These are phyloP conservation scores for Ascochyta koolunga DNA, from an alignment of 2,329 filamentous ascomycete genomes.

Conservation along the genomic window DNA sequence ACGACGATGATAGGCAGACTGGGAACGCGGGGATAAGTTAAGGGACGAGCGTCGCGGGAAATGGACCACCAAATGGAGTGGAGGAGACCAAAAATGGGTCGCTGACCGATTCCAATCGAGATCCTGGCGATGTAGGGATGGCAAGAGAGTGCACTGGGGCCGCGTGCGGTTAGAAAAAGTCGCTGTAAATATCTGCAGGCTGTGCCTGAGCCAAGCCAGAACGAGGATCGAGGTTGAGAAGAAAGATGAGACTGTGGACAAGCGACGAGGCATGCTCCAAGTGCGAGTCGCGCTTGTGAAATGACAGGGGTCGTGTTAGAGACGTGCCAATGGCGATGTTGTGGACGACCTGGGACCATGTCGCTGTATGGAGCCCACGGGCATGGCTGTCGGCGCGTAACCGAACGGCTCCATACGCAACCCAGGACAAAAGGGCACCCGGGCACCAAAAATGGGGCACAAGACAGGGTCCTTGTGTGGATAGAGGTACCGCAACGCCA, in stretches of 20 bases:
- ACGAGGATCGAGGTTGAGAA: slow-evolving; percentile 26
- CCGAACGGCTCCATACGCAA: slow-evolving; percentile 44
- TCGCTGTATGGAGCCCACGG: slow-evolving; percentile 42
- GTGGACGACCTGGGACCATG: slow-evolving; percentile 30
- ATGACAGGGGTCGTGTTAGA: slow-evolving; percentile 27
- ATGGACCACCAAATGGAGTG: slow-evolving; percentile 30
- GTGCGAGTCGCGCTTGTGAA: slow-evolving; percentile 34
- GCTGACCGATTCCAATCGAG: slow-evolving; percentile 44
- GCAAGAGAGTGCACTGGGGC: slow-evolving; percentile 38
- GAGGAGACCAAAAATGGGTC: slow-evolving; percentile 34
- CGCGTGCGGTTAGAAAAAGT: slow-evolving; percentile 33
- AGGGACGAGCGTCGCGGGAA: slow-evolving; percentile 35
- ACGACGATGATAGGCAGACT: slow-evolving; percentile 37
- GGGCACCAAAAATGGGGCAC: slow-evolving; percentile 41
- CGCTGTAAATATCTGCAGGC: slow-evolving; percentile 48
- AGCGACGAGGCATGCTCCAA: slow-evolving; percentile 36
- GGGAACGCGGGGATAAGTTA: slow-evolving; percentile 38
- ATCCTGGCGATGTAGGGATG: slow-evolving; percentile 38
- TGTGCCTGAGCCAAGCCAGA: slow-evolving; percentile 45
- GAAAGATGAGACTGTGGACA: slow-evolving; percentile 20
- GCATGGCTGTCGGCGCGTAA: slow-evolving; percentile 43
- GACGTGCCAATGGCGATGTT: slow-evolving; percentile 37
- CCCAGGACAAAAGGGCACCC: slow-evolving; percentile 35
- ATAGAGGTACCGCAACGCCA: slow-evolving; percentile 34
- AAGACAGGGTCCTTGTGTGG: slow-evolving; percentile 21